Evolutionary conservation across 2,329 filamentous ascomycete genomes (phyloP).

Genomic region (Trichoderma polysporum): DNA sequence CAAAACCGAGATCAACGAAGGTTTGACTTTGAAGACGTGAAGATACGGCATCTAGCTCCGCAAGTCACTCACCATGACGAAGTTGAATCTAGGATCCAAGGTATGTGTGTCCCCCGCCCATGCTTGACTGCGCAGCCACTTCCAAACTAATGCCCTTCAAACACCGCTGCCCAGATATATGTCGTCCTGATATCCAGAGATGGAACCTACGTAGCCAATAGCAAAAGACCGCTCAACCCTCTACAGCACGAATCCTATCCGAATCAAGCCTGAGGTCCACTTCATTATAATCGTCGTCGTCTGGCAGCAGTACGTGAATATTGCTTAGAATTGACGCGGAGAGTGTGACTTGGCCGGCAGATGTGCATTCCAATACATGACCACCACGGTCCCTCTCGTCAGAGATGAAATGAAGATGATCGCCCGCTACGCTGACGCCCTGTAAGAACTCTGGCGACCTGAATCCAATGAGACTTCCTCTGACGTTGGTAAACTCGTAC

Average conservation of each 20-base stretch:
- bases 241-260: neutral
- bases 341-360: neutral
- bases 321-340: neutral
- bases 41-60: too few relatives aligned
- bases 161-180: neutral
- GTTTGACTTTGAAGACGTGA: neutral
- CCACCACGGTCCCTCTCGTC: conserved; percentile 5
- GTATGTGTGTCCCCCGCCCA: neutral
- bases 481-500: neutral
- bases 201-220: neutral
- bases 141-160: neutral
- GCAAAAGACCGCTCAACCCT: neutral
- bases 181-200: neutral
- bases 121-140: neutral
- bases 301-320: neutral
- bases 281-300: neutral
- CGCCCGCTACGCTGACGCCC: conserved; percentile 8
- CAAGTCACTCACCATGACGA: too few relatives aligned
- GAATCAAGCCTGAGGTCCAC: neutral
- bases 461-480: conserved; percentile 1
- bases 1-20: neutral
- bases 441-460: conserved; percentile 8
- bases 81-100: too few relatives aligned
- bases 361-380: neutral
- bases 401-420: conserved; percentile 11